Percentiles rank a stretch among this genome's conserved stretches.
Evolutionary conservation across 2,329 filamentous ascomycete genomes (phyloP).

Genomic region (Pseudogymnoascus sp.): DNA sequence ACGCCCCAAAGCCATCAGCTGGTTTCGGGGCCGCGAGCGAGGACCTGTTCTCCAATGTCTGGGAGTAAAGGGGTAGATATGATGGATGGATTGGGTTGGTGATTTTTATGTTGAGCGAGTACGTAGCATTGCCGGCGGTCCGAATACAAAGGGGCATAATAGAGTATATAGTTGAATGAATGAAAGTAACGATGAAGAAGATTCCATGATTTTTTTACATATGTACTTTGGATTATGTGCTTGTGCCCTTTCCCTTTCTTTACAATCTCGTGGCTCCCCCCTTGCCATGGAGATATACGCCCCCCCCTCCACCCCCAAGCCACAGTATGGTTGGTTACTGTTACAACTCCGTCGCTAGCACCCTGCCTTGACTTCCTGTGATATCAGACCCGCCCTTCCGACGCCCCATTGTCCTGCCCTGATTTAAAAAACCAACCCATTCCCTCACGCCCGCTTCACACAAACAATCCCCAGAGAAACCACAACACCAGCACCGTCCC

Average conservation of each 20-base stretch:
- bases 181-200: neutral
- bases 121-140: conserved; percentile 6
- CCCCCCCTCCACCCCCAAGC: neutral
- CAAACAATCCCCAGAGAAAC: conserved; percentile 34
- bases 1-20: conserved; percentile 45
- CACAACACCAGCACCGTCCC: conserved; percentile 66
- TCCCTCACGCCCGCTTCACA: conserved; percentile 14
- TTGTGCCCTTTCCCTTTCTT: neutral
- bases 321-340: neutral
- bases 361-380: neutral
- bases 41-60: conserved; percentile 93
- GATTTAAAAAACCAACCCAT: neutral
- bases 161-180: neutral
- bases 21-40: conserved; percentile 60
- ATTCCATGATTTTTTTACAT: conserved; percentile 7
- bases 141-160: conserved; percentile 1
- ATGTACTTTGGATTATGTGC: neutral
- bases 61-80: conserved; percentile 50
- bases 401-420: neutral
- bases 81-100: neutral
- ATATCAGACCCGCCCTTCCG: neutral
- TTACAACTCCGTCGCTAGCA: neutral
- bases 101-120: conserved; percentile 6
- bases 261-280: neutral
- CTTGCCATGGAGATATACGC: neutral